These are phyloP conservation scores for Incumbomyces delicatus DNA, from an alignment of 2,329 filamentous ascomycete species.

Conservation along the genomic window DNA sequence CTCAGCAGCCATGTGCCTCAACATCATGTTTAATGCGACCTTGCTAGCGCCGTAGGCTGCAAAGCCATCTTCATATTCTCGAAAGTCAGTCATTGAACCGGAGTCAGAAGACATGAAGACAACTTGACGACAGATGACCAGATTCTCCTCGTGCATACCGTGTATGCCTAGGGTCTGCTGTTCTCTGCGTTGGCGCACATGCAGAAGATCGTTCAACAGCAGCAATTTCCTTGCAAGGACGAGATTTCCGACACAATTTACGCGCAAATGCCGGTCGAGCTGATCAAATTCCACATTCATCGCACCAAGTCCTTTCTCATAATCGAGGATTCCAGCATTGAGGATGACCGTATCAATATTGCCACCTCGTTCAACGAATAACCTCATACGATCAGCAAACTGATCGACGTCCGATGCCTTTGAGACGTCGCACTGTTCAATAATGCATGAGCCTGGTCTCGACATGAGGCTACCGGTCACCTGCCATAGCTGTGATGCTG, in stretches of 20 bases:
- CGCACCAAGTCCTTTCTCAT: constrained; percentile 33
- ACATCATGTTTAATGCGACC: constrained; percentile 47
- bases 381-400: constrained; percentile 33
- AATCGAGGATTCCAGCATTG: constrained; percentile 47
- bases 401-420: constrained; percentile 42
- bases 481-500: constrained; percentile 35
- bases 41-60: constrained; percentile 50
- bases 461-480: constrained; percentile 22
- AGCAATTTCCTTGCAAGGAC: constrained; percentile 46
- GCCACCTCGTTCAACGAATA: constrained; percentile 29
- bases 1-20: constrained; percentile 48
- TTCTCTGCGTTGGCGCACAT: constrained; percentile 26
- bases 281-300: constrained; percentile 32
- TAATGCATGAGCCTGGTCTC: constrained; percentile 26
- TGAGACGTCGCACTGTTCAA: constrained; percentile 45
- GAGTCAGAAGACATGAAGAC: constrained; percentile 50
- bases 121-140: constrained; percentile 24
- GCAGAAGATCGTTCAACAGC: constrained; percentile 34
- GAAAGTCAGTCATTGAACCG: constrained; percentile 42
- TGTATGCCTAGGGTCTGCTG: not conserved
- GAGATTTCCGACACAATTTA: constrained; percentile 51
- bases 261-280: constrained; percentile 47
- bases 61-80: constrained; percentile 49
- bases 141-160: not conserved
- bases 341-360: constrained; percentile 46